These are phyloP conservation scores for Taxawa tesnikishii DNA, from an alignment of 2,329 filamentous ascomycete genomes.

Conservation along the genomic window DNA sequence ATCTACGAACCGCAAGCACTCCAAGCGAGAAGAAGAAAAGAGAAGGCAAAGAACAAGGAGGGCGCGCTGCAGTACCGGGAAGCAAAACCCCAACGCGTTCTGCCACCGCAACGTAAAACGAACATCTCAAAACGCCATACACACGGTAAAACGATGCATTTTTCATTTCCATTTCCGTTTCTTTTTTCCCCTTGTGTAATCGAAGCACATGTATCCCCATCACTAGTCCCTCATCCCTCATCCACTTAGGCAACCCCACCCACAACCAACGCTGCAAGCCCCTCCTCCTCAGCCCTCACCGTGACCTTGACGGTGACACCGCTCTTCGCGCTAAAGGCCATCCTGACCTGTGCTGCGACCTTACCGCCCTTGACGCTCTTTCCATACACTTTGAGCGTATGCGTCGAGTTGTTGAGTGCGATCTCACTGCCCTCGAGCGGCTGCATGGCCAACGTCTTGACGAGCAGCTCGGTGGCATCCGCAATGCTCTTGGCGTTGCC, in stretches of 20 bases:
- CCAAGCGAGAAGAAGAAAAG: no score
- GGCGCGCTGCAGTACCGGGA: no score
- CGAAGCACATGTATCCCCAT: no score
- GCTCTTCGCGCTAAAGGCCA: constrained; percentile 86
- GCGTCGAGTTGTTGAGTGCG: constrained; percentile 74
- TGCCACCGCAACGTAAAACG: no score
- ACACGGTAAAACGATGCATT: no score
- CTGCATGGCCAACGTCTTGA: constrained; percentile 77
- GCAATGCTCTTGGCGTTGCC: constrained; percentile 82
- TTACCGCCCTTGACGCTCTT: constrained; percentile 87
- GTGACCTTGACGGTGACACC: constrained; percentile 95
- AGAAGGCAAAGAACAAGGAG: no score
- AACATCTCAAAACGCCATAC: no score
- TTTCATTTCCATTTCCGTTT: no score
- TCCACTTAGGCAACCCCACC: constrained; percentile 75
- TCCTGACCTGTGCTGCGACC: constrained; percentile 76
- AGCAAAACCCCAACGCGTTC: no score
- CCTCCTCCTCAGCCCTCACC: constrained; percentile 83
- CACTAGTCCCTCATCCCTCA: no score
- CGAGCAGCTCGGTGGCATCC: constrained; percentile 89
- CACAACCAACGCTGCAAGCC: constrained; percentile 72
- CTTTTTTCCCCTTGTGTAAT: no score
- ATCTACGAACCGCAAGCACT: no score
- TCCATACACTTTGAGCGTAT: constrained; percentile 89
- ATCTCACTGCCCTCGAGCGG: constrained; percentile 91